Evolutionary conservation across 192 early-diverging fungal species (phyloP), one percentile per base, ranked within the genome.

Genomic region (Coemansia sp.): DNA sequence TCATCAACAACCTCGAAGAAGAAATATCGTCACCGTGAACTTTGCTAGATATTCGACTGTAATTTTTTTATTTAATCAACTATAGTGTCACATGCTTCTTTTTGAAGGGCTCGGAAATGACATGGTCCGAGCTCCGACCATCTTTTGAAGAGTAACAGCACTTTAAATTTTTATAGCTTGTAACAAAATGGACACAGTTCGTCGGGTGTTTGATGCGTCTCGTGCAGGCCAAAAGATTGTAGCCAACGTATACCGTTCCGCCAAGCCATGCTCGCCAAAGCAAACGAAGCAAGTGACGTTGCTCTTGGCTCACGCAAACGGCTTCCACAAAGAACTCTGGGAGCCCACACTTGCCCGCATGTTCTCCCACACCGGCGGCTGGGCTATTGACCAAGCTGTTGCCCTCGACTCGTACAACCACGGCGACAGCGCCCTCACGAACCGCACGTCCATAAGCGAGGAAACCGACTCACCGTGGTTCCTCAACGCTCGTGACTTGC

Each of bases 1-100:
- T 87, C 52, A 80, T 83, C 18, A 79, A 73, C 59, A 69, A 81
- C 22, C 57, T 87, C 37, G 85, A 85, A 65, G 78, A 78, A 35
- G 77, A 78, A 18, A 71, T 86, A 24, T 62, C 68, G n/a, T 69
- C 73, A 19, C 52, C 67, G 0, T 61, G 18, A 48, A 20, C n/a
- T 18, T 35, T 22, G 22, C 22, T 35, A 35, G 26, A 35, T 35
- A 35, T 4, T 35, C 27, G 27, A 19, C 19, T 49, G 48, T 49
- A 18, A 49, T 47, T 50, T 20, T 19, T 18, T n/a, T 57, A 29
- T 55, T 55, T 55, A 51, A 43, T 41, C 20, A 18, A 49, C 56
- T 19, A 22, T 20, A 38, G 4, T 53, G 14, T 62, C 43, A 47
- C 43, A 47, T 47, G 43, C 43, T 47, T n/a, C 43, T n/a, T 18